Evolutionary conservation across 2,329 filamentous ascomycete genomes (phyloP).

Genomic region (Colletotrichum orchidophilum): DNA sequence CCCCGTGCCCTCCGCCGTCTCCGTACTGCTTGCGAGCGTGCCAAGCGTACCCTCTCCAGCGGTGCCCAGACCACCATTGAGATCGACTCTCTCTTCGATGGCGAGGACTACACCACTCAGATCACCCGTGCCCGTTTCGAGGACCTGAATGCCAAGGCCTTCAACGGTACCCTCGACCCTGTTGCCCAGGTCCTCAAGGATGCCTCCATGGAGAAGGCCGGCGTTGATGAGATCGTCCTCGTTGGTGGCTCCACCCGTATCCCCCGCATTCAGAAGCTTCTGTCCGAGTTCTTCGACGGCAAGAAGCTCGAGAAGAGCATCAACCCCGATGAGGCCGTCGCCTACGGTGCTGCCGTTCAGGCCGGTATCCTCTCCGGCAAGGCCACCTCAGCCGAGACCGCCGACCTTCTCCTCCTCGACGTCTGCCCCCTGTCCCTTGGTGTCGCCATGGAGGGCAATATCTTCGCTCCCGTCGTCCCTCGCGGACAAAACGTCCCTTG

Average conservation of each 20-base stretch:
- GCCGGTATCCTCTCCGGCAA: slow-evolving; percentile 98
- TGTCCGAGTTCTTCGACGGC: slow-evolving; percentile 98
- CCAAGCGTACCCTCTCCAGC: slow-evolving; percentile 98
- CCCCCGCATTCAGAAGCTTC: slow-evolving; percentile 97
- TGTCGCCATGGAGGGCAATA: slow-evolving; percentile 99
- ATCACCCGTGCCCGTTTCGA: slow-evolving; percentile 99
- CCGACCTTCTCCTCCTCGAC: slow-evolving; percentile 94
- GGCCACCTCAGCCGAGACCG: slow-evolving; percentile 93
- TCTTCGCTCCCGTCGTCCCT: slow-evolving; percentile 93
- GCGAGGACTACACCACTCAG: slow-evolving; percentile 95
- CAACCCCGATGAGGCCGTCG: slow-evolving; percentile 99
- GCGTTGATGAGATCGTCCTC: slow-evolving; percentile 97
- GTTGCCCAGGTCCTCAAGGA: slow-evolving; percentile 98
- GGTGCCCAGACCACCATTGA: slow-evolving; percentile 97
- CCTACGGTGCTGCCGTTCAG: slow-evolving; percentile 98
- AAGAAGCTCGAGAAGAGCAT: slow-evolving; percentile 99
- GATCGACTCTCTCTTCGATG: slow-evolving; percentile 98
- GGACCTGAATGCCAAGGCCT: slow-evolving; percentile 96
- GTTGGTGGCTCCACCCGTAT: slow-evolving; percentile 99
- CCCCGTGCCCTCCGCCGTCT: slow-evolving; percentile 94
- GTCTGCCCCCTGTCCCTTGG: slow-evolving; percentile 96
- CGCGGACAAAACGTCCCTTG: slow-evolving; percentile 80
- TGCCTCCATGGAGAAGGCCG: slow-evolving; percentile 84
- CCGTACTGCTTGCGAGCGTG: slow-evolving; percentile 97
- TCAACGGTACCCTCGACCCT: slow-evolving; percentile 91